A percentile compares a stretch with the other conserved stretches of the same genome.
These are phyloP conservation scores for Komagataella pastoris DNA, from an alignment of 805 yeast species.

Conservation along the genomic window DNA sequence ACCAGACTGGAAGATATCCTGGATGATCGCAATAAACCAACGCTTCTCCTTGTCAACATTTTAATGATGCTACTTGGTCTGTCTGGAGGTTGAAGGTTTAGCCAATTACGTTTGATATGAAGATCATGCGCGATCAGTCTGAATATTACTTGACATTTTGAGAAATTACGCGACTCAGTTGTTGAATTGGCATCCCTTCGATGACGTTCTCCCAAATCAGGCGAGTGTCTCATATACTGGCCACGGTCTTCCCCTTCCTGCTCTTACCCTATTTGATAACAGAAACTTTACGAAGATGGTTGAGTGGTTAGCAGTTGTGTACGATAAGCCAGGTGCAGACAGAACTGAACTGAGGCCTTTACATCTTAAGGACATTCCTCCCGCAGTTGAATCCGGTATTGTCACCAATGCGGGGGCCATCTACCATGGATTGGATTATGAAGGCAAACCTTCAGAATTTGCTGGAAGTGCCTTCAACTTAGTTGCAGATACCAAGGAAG, in stretches of 20 bases:
- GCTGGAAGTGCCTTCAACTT: conserved; percentile 60
- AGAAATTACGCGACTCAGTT: conserved; percentile 5
- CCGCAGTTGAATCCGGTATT: conserved; percentile 24
- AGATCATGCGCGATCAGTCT: neutral
- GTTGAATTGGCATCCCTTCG: neutral
- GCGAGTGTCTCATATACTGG: neutral
- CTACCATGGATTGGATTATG: conserved; percentile 26
- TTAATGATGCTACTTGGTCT: neutral
- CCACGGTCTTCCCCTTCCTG: neutral
- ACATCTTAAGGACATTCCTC: conserved; percentile 38
- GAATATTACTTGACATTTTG: conserved; percentile 8
- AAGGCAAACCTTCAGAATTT: conserved; percentile 31
- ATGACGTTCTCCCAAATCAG: neutral
- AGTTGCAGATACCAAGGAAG: conserved; percentile 51
- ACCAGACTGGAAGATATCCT: neutral
- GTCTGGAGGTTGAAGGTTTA: neutral
- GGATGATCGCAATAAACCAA: neutral
- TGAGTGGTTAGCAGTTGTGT: conserved; percentile 60
- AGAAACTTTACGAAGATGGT: conserved; percentile 17
- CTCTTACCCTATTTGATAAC: neutral
- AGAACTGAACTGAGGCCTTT: conserved; percentile 36
- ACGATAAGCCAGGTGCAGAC: conserved; percentile 55
- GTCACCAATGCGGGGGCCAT: conserved; percentile 40
- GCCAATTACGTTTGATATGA: neutral
- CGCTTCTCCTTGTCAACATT: conserved; percentile 2